Evolutionary conservation across 768 basidiomycete genomes (phyloP).

Genomic region (Artomyces pyxidatus): DNA sequence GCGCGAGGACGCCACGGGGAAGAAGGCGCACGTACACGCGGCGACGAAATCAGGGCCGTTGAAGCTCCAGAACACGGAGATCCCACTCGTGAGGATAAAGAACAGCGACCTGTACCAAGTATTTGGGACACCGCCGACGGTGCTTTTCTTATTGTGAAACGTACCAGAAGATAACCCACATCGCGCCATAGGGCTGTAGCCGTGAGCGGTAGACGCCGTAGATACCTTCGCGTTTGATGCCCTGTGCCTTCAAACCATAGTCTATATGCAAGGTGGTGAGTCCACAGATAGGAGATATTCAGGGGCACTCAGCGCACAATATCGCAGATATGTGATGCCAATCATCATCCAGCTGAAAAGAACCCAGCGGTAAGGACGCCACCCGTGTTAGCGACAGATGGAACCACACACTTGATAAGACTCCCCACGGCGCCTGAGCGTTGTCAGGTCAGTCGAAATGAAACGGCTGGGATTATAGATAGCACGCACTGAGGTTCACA

Average conservation of each 20-base stretch:
- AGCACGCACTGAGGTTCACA: conserved; percentile 10
- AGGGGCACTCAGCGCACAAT: conserved; percentile 1
- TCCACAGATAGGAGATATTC: not conserved
- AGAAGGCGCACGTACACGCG: conserved; percentile 6
- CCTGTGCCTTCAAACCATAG: conserved; percentile 12
- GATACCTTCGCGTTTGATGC: not conserved
- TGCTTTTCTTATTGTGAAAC: too few species aligned
- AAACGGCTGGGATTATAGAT: too few species aligned
- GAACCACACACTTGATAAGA: conserved; percentile 13
- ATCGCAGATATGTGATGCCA: conserved; percentile 15
- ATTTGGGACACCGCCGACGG: not conserved
- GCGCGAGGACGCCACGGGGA: too few species aligned
- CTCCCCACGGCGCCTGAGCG: conserved; percentile 12
- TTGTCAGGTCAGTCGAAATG: not conserved
- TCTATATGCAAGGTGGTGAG: conserved; percentile 4
- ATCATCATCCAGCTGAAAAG: conserved; percentile 14
- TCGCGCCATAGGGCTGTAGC: conserved; percentile 14
- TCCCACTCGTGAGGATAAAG: conserved; percentile 13
- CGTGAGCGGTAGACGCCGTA: conserved; percentile 9
- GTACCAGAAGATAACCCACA: conserved; percentile 16
- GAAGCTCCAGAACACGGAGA: conserved; percentile 13
- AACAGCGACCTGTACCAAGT: conserved; percentile 4
- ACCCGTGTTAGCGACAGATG: not conserved
- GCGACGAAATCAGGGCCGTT: conserved; percentile 13
- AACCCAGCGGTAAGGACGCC: not conserved